Evolutionary conservation across 2,329 filamentous ascomycete genomes (phyloP).

Genomic region (Epicoccum sorghinum): DNA sequence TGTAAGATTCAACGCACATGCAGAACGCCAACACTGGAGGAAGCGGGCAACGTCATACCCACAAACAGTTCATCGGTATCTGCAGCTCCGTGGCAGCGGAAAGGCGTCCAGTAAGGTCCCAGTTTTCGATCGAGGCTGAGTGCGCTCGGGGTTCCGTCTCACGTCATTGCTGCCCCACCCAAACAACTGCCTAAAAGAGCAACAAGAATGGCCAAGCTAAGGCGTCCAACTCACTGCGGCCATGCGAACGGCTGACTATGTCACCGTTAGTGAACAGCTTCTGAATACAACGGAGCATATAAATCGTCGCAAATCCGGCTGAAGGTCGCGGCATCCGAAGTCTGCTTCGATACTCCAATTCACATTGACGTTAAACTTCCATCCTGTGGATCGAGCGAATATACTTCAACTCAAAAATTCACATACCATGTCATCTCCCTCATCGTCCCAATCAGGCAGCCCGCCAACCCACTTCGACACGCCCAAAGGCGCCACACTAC

Average conservation of each 20-base stretch:
- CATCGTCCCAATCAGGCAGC: not conserved
- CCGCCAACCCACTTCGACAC: conserved; percentile 4
- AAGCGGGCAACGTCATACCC: no score
- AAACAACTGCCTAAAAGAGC: conserved; percentile 6
- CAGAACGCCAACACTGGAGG: no score
- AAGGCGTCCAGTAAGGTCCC: no score
- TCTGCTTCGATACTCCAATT: not conserved
- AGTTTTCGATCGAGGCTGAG: not conserved
- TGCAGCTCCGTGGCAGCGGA: no score
- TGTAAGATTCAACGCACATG: no score
- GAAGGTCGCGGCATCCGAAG: not conserved
- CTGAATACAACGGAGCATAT: not conserved
- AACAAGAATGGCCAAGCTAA: conserved; percentile 10
- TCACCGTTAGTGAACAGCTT: not conserved
- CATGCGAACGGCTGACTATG: not conserved
- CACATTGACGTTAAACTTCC: not conserved
- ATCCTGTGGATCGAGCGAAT: not conserved
- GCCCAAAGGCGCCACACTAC: conserved; percentile 17
- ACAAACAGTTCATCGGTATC: no score
- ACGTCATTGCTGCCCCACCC: conserved; percentile 2
- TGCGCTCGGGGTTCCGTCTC: not conserved
- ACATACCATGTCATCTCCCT: conserved; percentile 4
- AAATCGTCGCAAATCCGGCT: not conserved
- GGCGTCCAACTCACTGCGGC: not conserved
- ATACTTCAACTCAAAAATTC: not conserved